A percentile compares a stretch with the other conserved stretches of the same genome.
Conservation (phyloP, 768 basidiomycete species). For the Leccinum incarnatum region DNA sequence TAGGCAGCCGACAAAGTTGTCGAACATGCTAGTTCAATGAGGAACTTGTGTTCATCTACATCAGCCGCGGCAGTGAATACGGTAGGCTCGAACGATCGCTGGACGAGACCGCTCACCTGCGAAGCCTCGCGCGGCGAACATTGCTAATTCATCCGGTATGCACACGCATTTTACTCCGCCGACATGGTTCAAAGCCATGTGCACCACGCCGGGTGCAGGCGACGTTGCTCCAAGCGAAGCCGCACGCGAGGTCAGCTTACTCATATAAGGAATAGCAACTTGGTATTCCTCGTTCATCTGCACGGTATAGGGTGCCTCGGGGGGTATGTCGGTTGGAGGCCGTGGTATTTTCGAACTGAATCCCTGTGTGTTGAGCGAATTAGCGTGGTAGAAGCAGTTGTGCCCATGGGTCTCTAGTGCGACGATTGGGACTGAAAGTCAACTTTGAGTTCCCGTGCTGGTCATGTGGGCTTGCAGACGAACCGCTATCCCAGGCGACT, state of each 20-base stretch:
- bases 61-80: not conserved
- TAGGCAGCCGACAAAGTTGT: conserved; percentile 70
- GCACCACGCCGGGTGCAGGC: conserved; percentile 58
- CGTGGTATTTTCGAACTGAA: conserved; percentile 34
- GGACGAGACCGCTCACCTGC: conserved; percentile 44
- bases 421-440: conserved; percentile 57
- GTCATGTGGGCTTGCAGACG: conserved; percentile 14
- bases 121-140: conserved; percentile 56
- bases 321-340: conserved; percentile 27
- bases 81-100: not conserved
- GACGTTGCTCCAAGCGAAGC: conserved; percentile 71
- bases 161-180: conserved; percentile 58
- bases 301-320: conserved; percentile 39
- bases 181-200: conserved; percentile 58
- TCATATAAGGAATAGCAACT: conserved; percentile 57
- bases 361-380: conserved; percentile 49
- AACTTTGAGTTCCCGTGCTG: not conserved
- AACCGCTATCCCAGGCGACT: conserved; percentile 70
- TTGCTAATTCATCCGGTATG: conserved; percentile 66
- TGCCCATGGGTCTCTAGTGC: conserved; percentile 70
- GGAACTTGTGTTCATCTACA: conserved; percentile 70
- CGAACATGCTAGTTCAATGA: conserved; percentile 74
- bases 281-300: conserved; percentile 40
- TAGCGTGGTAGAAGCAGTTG: conserved; percentile 71
- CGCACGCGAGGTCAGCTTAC: conserved; percentile 58